phyloP scores from a whole-genome alignment of 192 early-diverging fungal species.

The Jimgerdemannia flammicorona region DNA sequence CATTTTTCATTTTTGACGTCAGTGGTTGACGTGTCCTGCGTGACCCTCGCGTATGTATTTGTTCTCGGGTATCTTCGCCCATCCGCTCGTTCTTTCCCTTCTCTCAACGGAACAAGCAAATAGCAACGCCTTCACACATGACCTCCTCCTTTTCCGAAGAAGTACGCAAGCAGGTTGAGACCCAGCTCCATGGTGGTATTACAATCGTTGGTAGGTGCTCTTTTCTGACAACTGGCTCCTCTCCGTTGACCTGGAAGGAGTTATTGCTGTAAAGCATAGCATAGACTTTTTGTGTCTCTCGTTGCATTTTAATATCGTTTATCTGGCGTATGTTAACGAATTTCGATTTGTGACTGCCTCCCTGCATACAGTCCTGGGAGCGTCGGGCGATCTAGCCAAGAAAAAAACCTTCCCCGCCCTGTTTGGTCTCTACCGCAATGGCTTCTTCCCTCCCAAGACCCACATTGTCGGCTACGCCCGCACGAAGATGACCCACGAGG shows the following conservation, averaged over 20 bases:
- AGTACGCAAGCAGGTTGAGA: conserved; percentile 25
- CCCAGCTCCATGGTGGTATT: conserved; percentile 25
- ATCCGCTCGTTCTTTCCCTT: too few relatives aligned
- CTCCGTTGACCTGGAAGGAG: not conserved
- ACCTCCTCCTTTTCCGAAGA: not conserved
- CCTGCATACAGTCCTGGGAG: conserved; percentile 65
- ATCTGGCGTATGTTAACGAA: too few relatives aligned
- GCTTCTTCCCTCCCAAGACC: conserved; percentile 69
- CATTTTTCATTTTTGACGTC: too few relatives aligned
- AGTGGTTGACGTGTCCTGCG: too few relatives aligned
- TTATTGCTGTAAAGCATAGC: too few relatives aligned
- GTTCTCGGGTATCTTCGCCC: too few relatives aligned
- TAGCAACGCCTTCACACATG: not conserved
- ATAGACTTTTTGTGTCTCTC: too few relatives aligned
- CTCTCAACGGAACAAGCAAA: not conserved
- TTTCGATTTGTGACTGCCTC: not conserved
- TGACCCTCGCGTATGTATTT: too few relatives aligned
- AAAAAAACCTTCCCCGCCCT: conserved; percentile 98
- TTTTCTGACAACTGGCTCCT: not conserved
- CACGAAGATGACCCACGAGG: conserved; percentile 65
- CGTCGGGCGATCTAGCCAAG: conserved; percentile 94
- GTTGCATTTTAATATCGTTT: too few relatives aligned
- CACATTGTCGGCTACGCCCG: conserved; percentile 93
- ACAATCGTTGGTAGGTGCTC: conserved; percentile 30
- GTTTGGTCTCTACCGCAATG: conserved; percentile 87